Base-by-base conservation (phyloP, 169 alveolate species). In the Eimeria falciformis region DNA sequence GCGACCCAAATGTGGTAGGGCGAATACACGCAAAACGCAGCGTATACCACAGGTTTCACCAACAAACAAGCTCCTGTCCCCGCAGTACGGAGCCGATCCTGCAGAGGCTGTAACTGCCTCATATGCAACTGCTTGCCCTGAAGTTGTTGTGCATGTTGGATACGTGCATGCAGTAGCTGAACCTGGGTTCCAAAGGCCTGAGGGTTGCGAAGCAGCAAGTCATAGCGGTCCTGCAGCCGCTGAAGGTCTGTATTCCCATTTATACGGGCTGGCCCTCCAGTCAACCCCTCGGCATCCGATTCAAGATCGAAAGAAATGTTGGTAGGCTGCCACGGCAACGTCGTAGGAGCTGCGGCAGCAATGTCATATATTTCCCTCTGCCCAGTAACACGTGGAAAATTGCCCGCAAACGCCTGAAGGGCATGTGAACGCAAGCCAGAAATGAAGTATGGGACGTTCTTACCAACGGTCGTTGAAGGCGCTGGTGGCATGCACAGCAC, bases 141-240 rank as follows among this genome's bases (percentile, higher is more conserved):
- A n/a, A 33, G 62, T 33, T 55, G 46, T 23, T 81, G 90, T 1
- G 90, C 90, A 5, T 18, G 3, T 81, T 55, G 90, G 21, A 81
- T 81, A 37, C 47, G 2, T 5, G 58, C 47, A 40, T 81, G 90
- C 73, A 81, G 77, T 25, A 81, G 77, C 77, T 56, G 90, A 40
- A 81, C 7, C 75, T 81, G 90, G 50, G 37, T 18, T 65, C 90
- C 47, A 55, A 81, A 81, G 21, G 77, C 50, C 33, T 27, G 33
- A 11, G 90, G 90, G 56, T 27, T 81, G 23, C 33, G 90, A n/a
- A 81, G 90, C 62, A 81, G 45, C n/a, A 75, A 65, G 90, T 81
- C 90, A 21, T 56, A 81, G 40, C 77, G 90, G 75, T 56, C 21
- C 77, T 81, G 90, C 77, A 81, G 77, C 77, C 58, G 90, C 23